Evolutionary conservation across 2,329 filamentous ascomycete species (phyloP), one percentile per base, ranked within the genome.

Genomic region (Claviceps arundinis): DNA sequence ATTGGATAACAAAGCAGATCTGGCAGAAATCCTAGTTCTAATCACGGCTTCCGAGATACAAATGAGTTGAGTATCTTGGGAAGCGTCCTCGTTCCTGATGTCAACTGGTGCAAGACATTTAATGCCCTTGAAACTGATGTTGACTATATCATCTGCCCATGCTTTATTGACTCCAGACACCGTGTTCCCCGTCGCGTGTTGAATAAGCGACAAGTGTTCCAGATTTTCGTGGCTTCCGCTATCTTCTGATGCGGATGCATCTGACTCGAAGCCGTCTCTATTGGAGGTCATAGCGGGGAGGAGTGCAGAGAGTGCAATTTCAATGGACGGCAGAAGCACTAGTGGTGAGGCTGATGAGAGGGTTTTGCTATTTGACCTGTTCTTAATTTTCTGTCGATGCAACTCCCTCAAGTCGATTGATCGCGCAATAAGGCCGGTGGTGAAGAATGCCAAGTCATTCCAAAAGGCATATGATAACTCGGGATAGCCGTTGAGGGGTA

Each of bases 71-170:
- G 17, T 53, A 50, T 19, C 53, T 51, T 49, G 54, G 3, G 47
- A 52, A 17, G 54, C 56, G 7, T 53, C 37, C 34, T 54, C 50
- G 22, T 47, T 41, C 7, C 34, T 50, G 16, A 57, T 53, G 16
- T 47, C 52, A 11, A 51, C 34, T 50, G 52, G 54, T 1, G 54
- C 40, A 22, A 58, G 54, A 1, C 59, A 56, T 53, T 68, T 67
- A 26, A 77, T 64, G 14, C 71, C 74, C 54, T 68, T 73, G 59
- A 82, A 82, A n/a, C 70, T 71, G 48, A 87, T 69, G 48, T 74
- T 73, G 30, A 86, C 71, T 38, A 73, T 72, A 54, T 85, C 75
- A 42, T 73, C 70, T 1, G 80, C 80, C 82, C 82, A 85, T 3
- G 70, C 64, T 37, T 63, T 64, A 53, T 64, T 68, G 8, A 60